Base-by-base conservation (phyloP, 1,284 basidiomycete genomes). In the Cutaneotrichosporon cyanovorans region DNA sequence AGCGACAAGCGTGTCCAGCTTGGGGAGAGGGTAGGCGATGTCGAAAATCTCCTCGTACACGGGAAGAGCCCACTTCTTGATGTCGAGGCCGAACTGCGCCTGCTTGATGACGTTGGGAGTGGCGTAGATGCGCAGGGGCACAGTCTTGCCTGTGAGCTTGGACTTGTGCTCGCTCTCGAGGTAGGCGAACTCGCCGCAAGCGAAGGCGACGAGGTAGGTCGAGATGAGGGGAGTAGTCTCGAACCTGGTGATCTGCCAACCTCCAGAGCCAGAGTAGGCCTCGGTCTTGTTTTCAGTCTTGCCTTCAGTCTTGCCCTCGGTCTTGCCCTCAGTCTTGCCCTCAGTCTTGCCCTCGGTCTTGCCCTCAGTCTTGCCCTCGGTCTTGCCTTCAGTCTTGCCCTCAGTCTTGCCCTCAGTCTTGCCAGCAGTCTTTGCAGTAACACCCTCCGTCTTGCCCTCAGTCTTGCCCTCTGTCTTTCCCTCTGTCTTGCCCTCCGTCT, bases 41-140 rank as follows among this genome's bases (percentile, higher is more conserved):
- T 89, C 83, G 61, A 93, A 93, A 43, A 91, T 79, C 66, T 87
- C 78, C 72, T 98, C 93, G 67, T 96, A 97, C n/a, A 92, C 70
- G 18, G 91, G 91, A 22, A 96, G 75, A 5, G 90, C 86, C 59
- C 80, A 80, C 36, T 80, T 80, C 73, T 89, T 95, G 58, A 95
- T 84, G 57, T 96, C 90, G 37, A 97, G 80, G 10, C 87, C 88
- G 48, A 76, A 75, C 54, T 76, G 72, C 21, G 75, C 77, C 63
- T 78, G 77, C 60, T 84, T 79, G 62, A 96, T 88, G 59, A 84
- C 75, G 65, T 96, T 86, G 56, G 81, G 75, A n/a, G 91, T 93
- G 7, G 85, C 85, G 70, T 92, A 96, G 58, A 96, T 82, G 51
- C 85, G 80, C 53, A 97, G 76, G 5, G 90, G 89, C 30, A 91